Conservation (phyloP, 208 protist species). For the Blechomonas ayalai region DNA sequence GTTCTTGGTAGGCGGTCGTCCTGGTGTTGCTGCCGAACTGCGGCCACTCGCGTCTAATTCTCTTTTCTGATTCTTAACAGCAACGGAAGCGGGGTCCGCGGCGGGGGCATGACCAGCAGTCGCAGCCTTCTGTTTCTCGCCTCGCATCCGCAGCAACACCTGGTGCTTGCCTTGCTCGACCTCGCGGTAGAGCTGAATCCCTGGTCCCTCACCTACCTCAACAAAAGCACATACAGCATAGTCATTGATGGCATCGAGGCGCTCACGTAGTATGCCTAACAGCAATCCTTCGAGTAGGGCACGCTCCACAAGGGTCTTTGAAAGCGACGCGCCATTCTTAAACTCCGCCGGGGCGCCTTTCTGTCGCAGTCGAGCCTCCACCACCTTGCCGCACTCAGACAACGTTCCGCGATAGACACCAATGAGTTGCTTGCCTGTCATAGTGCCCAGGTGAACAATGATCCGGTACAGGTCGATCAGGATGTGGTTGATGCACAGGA, state of each 20-base stretch:
- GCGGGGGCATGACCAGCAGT: no score
- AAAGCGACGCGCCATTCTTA: slow-evolving; percentile 48
- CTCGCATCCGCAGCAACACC: slow-evolving; percentile 32
- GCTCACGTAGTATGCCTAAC: slow-evolving; percentile 60
- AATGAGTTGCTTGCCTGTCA: slow-evolving; percentile 78
- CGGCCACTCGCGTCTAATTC: no score
- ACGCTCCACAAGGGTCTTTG: slow-evolving; percentile 54
- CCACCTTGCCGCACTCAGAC: slow-evolving; percentile 59
- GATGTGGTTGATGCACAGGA: slow-evolving; percentile 31
- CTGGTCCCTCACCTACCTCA: slow-evolving; percentile 34
- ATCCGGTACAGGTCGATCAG: slow-evolving; percentile 64
- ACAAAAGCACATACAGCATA: slow-evolving; percentile 63
- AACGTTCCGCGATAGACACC: slow-evolving; percentile 63
- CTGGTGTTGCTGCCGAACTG: no score
- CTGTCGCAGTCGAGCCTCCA: slow-evolving; percentile 67
- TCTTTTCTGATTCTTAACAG: no score
- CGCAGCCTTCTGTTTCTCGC: slow-evolving; percentile 12
- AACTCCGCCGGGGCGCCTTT: slow-evolving; percentile 78
- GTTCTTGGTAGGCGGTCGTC: no score
- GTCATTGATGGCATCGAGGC: slow-evolving; percentile 63
- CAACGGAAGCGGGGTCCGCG: no score
- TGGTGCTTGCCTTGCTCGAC: slow-evolving; percentile 20
- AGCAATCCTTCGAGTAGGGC: slow-evolving; percentile 61
- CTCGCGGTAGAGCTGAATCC: slow-evolving; percentile 26
- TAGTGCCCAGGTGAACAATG: slow-evolving; percentile 45